Evolutionary conservation across 1,139 yeast genomes (phyloP), one percentile per base, ranked within the genome.

Genomic region (Debaryomyces nepalensis): DNA sequence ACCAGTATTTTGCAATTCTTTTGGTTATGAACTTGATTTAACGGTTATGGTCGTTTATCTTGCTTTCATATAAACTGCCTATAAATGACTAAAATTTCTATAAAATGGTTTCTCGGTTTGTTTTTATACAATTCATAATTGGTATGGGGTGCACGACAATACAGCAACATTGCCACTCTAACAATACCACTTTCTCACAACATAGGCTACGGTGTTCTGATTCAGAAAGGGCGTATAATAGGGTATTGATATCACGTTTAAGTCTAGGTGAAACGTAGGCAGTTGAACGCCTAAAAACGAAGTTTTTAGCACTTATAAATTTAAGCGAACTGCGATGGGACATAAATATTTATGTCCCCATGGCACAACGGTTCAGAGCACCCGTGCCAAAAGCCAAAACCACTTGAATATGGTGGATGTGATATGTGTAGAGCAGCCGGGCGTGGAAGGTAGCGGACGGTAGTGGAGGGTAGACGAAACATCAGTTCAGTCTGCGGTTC

Each of bases 11-110:
- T 30, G 34, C 26, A 31, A 37, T 22, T 16, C 30, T 23, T 20
- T 9, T 23, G 40, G 39, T 37, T 37, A 37, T 37, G 40, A 37
- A 37, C 40, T 37, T 29, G 16, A 22, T 8, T 14, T 18, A 29
- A 37, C 22, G 37, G 37, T 34, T 34, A 34, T 34, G 37, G 37
- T 34, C 37, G 37, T 34, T 34, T 34, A 34, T 26, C 30, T 34
- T 34, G 37, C n/a, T 24, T 24, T 18, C 21, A 23, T 18, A 23
- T 11, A 18, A 23, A 19, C 31, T 33, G 16, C 26, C n/a, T 34
- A 34, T 34, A 24, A 15, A 23, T 23, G 12, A 21, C 27, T 20
- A 23, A 23, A 34, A 23, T 16, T 22, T 34, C 37, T 21, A 15
- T 14, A 24, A 23, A 15, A 12, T 18, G 22, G 37, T 26, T 26